These are phyloP conservation scores for Crassisporium funariophilum DNA, from an alignment of 768 basidiomycete genomes.

Conservation along the genomic window DNA sequence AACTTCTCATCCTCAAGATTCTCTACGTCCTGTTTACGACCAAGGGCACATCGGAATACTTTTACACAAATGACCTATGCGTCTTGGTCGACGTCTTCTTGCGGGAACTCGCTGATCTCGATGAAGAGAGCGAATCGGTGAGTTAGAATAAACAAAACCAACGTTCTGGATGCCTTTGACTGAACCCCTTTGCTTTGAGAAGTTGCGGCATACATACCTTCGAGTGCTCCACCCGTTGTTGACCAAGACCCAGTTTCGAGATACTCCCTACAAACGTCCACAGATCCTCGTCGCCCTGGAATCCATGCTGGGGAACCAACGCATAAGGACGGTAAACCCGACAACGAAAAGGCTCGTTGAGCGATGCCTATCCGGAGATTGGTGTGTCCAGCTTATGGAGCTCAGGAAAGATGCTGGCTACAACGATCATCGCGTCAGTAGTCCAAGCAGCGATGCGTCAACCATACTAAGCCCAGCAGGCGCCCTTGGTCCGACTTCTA, in stretches of 20 bases:
- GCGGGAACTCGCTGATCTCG: constrained; percentile 89
- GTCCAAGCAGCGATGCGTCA: constrained; percentile 47
- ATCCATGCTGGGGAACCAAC: constrained; percentile 68
- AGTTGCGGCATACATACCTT: constrained; percentile 95
- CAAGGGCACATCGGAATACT: constrained; percentile 90
- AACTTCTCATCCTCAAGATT: constrained; percentile 90
- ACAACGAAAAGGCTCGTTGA: constrained; percentile 93
- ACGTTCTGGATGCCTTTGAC: neutral
- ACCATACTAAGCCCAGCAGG: constrained; percentile 38
- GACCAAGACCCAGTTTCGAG: constrained; percentile 88
- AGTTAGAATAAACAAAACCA: constrained; percentile 38
- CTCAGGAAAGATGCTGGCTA: constrained; percentile 19
- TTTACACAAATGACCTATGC: constrained; percentile 96
- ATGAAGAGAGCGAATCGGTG: constrained; percentile 93
- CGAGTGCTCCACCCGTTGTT: constrained; percentile 95
- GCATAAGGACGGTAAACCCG: constrained; percentile 79
- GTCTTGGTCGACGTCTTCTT: constrained; percentile 98
- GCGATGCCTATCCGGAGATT: constrained; percentile 83
- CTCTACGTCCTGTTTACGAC: constrained; percentile 95
- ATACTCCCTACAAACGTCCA: constrained; percentile 86
- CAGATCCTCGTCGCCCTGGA: constrained; percentile 86
- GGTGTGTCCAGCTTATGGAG: constrained; percentile 76
- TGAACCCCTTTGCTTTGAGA: constrained; percentile 3
- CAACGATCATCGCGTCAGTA: constrained; percentile 34
- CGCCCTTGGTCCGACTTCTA: constrained; percentile 25